These are phyloP conservation scores for Tylopilus orsonianus DNA, from an alignment of 1,284 basidiomycete species.

Conservation along the genomic window DNA sequence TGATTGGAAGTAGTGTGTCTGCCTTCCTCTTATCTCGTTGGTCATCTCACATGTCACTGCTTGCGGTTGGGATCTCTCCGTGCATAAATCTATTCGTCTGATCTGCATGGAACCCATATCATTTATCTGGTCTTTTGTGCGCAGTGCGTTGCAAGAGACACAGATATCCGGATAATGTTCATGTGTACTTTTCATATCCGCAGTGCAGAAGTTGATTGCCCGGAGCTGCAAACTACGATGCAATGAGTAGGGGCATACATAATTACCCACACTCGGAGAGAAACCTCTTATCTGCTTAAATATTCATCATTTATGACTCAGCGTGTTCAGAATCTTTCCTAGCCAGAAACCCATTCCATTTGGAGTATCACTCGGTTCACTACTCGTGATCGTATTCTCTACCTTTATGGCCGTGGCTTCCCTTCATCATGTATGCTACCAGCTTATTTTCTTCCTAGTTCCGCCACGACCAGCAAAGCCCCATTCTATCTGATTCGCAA, in stretches of 20 bases:
- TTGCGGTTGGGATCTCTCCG: too few relatives aligned
- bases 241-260: too few relatives aligned
- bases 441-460: slow-evolving; percentile 1
- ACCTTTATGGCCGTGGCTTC: not conserved
- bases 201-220: too few relatives aligned
- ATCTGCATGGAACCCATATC: not conserved
- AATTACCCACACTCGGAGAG: not conserved
- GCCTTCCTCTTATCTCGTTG: too few relatives aligned
- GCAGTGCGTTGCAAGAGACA: too few relatives aligned
- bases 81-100: too few relatives aligned
- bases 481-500: slow-evolving; percentile 55
- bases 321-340: not conserved
- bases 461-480: slow-evolving; percentile 38
- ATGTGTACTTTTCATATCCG: too few relatives aligned
- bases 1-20: too few relatives aligned
- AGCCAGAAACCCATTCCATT: not conserved
- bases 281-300: not conserved
- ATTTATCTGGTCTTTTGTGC: not conserved
- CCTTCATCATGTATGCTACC: slow-evolving; percentile 5
- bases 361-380: too few relatives aligned
- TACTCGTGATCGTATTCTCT: not conserved
- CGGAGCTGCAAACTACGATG: too few relatives aligned
- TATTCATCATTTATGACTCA: not conserved
- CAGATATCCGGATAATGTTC: too few relatives aligned
- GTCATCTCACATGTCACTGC: too few relatives aligned